Evolutionary conservation across 306 rosid genomes (phyloP).

Genomic region (Prosopis cineraria): DNA sequence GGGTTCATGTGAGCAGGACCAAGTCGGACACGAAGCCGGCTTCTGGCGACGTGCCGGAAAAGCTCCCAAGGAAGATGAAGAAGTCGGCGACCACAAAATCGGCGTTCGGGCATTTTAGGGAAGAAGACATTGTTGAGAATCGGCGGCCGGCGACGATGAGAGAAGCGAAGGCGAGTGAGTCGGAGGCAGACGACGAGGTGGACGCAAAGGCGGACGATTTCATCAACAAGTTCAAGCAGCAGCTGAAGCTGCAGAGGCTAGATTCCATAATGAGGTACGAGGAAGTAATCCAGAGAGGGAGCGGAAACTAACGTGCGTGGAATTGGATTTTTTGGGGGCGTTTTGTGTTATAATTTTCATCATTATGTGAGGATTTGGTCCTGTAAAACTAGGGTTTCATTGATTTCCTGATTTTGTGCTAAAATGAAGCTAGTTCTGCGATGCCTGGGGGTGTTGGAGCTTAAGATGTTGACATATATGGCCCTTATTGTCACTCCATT

Average conservation of each 20-base stretch:
- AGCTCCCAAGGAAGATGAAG: slow-evolving; percentile 73
- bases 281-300: slow-evolving; percentile 45
- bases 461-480: not conserved
- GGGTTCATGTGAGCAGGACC: slow-evolving; percentile 45
- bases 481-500: slow-evolving; percentile 6
- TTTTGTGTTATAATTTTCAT: not conserved
- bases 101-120: slow-evolving; percentile 62
- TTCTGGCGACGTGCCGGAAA: slow-evolving; percentile 58
- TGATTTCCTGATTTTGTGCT: not conserved
- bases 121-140: slow-evolving; percentile 60
- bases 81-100: slow-evolving; percentile 80
- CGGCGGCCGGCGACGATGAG: slow-evolving; percentile 70
- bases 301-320: slow-evolving; percentile 18
- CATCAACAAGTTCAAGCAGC: slow-evolving; percentile 71
- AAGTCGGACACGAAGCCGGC: slow-evolving; percentile 71
- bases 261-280: slow-evolving; percentile 52
- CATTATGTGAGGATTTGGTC: not conserved
- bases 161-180: slow-evolving; percentile 37
- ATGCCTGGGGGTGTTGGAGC: not conserved
- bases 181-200: slow-evolving; percentile 52
- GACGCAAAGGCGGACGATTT: slow-evolving; percentile 73
- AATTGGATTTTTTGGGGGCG: not conserved
- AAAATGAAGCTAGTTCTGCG: not conserved
- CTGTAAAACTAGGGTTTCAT: slow-evolving; percentile 4
- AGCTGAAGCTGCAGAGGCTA: slow-evolving; percentile 67